Base-by-base conservation (phyloP, 441 rosid genomes). In the Viola pubescens region DNA sequence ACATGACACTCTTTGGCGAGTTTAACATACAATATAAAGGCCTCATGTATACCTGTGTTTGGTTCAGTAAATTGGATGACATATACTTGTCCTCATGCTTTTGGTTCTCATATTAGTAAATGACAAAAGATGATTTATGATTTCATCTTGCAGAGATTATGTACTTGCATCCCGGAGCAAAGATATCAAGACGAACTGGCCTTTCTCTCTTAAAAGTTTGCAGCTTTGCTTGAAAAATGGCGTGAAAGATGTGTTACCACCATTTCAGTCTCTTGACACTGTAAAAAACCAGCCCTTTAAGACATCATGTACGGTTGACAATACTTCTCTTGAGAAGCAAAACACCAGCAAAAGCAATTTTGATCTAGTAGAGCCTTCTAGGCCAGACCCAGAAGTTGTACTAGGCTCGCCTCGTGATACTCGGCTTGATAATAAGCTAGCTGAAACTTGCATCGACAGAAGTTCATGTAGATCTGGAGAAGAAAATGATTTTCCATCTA, bases 111-210 rank as follows among this genome's bases (percentile, higher is more conserved):
- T 4, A 12, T 55, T 52, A 34, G 8, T 6, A 50, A 47, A 42
- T 60, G 51, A 56, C 58, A 7, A 51, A 50, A 43, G 6, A 38
- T 59, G 47, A 34, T 16, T 37, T 57, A 58, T 58, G 38, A 45
- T 45, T 51, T 54, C 70, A 14, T 68, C 40, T 52, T 81, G 89
- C 83, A 94, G 99, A 79, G 89, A 88, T 81, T 94, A 88, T 89
- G 97, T 89, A 63, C 81, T 71, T 53, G 59, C 73, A 52, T 70
- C 83, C 62, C 68, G 99, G 72, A 81, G 79, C 78, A 86, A 81
- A 61, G 89, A 85, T 75, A 81, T 88, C 79, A 73, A 81, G 73
- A 78, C 77, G 68, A 94, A 76, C 59, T 94, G 99, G 99, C 99
- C 99, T n/a, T 90, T 94, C 68, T 94, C 99, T 26, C 26, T 39